phyloP scores from a whole-genome alignment of 2,329 filamentous ascomycete genomes.

The Fusarium incarnatum region DNA sequence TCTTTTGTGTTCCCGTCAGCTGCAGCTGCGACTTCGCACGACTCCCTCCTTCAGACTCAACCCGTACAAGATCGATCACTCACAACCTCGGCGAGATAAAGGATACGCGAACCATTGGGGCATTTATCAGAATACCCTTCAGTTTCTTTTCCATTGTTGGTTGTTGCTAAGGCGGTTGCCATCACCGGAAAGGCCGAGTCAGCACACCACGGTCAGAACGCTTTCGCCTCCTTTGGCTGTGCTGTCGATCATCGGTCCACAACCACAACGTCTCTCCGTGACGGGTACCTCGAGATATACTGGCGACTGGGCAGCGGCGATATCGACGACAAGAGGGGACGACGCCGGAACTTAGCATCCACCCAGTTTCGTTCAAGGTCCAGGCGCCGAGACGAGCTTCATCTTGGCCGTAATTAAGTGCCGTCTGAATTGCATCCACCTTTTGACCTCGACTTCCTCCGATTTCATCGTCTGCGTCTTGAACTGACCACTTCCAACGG shows the following conservation, averaged over 20 bases:
- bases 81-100: not conserved
- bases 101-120: not conserved
- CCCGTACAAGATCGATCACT: slow-evolving; percentile 5
- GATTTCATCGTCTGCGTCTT: slow-evolving; percentile 13
- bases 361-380: slow-evolving; percentile 8
- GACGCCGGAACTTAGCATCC: not conserved
- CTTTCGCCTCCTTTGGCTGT: slow-evolving; percentile 40
- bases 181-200: slow-evolving; percentile 32
- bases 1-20: slow-evolving; percentile 21
- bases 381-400: slow-evolving; percentile 9
- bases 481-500: slow-evolving; percentile 23
- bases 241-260: slow-evolving; percentile 42
- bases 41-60: slow-evolving; percentile 14
- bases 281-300: slow-evolving; percentile 17
- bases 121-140: not conserved
- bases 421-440: not conserved
- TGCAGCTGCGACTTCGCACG: slow-evolving; percentile 29
- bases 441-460: slow-evolving; percentile 14
- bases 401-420: not conserved
- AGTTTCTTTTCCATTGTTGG: not conserved
- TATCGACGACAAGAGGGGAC: slow-evolving; percentile 9
- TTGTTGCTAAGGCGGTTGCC: slow-evolving; percentile 3
- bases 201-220: slow-evolving; percentile 30
- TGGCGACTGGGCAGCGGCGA: slow-evolving; percentile 4
- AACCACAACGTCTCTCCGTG: slow-evolving; percentile 27